Evolutionary conservation across 2,329 filamentous ascomycete species (phyloP).

Genomic region (Claviceps digitariae): DNA sequence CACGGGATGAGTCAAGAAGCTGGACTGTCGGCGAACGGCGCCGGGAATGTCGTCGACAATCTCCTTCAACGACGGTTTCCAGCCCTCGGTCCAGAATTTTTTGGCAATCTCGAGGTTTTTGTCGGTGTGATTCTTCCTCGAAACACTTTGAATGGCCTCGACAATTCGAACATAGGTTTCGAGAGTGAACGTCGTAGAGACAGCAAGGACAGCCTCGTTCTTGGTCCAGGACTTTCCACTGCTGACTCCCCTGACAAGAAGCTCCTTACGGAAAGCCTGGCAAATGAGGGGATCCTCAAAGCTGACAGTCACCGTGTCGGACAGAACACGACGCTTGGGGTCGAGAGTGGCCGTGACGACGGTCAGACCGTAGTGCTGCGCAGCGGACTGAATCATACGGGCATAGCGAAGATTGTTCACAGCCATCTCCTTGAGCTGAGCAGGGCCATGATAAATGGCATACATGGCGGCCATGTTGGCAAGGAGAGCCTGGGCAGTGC

Average conservation of each 20-base stretch:
- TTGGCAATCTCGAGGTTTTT: constrained; percentile 17
- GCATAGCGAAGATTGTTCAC: constrained; percentile 61
- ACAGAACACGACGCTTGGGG: constrained; percentile 45
- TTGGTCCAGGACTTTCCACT: constrained; percentile 47
- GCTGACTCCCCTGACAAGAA: constrained; percentile 51
- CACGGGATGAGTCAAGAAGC: constrained; percentile 76
- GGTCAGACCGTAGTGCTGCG: constrained; percentile 49
- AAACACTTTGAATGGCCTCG: constrained; percentile 15
- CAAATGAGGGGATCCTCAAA: constrained; percentile 14
- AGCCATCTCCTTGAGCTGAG: constrained; percentile 71
- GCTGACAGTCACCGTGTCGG: constrained; percentile 68
- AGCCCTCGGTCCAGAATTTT: constrained; percentile 26
- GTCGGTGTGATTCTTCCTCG: constrained; percentile 13
- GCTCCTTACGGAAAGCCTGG: constrained; percentile 18
- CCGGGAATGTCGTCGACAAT: constrained; percentile 34
- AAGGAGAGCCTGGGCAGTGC: constrained; percentile 83
- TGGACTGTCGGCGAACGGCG: constrained; percentile 53
- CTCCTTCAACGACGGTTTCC: constrained; percentile 22
- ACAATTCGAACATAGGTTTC: constrained; percentile 11
- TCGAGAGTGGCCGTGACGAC: constrained; percentile 45
- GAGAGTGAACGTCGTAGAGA: constrained; percentile 14
- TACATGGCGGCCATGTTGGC: constrained; percentile 97
- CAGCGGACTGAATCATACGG: constrained; percentile 51
- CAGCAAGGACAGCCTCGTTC: constrained; percentile 14
- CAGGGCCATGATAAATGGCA: constrained; percentile 82